These are phyloP conservation scores for Aspergillus ustus DNA, from an alignment of 2,329 filamentous ascomycete genomes.

Conservation along the genomic window DNA sequence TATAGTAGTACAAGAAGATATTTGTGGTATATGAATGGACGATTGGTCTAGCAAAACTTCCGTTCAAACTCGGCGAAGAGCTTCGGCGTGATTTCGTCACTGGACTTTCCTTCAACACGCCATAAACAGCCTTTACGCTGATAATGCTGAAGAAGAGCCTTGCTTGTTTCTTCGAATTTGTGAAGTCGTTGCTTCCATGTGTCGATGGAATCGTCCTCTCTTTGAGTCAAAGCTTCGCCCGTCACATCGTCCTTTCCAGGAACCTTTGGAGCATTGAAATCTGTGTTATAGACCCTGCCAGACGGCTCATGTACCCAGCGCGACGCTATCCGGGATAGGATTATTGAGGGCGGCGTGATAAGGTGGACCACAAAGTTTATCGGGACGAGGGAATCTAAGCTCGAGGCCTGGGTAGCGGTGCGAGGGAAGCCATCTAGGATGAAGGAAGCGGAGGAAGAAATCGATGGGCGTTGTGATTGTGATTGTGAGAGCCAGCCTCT, in stretches of 20 bases:
- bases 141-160: slow-evolving; percentile 86
- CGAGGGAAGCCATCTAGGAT: slow-evolving; percentile 96
- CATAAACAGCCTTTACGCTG: slow-evolving; percentile 80
- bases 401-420: slow-evolving; percentile 77
- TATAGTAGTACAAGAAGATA: slow-evolving; percentile 26
- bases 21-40: slow-evolving; percentile 15
- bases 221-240: slow-evolving; percentile 80
- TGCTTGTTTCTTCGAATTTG: slow-evolving; percentile 86
- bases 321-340: slow-evolving; percentile 85
- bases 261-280: slow-evolving; percentile 84
- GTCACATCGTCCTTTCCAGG: slow-evolving; percentile 86
- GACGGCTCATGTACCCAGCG: slow-evolving; percentile 93
- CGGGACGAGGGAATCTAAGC: slow-evolving; percentile 80
- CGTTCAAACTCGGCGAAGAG: slow-evolving; percentile 80
- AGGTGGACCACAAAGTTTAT: slow-evolving; percentile 93
- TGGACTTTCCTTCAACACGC: slow-evolving; percentile 85
- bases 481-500: slow-evolving; percentile 75
- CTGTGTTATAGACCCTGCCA: slow-evolving; percentile 92
- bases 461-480: slow-evolving; percentile 46
- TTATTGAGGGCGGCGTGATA: slow-evolving; percentile 81
- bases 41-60: slow-evolving; percentile 62
- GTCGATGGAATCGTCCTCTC: slow-evolving; percentile 83
- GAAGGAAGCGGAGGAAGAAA: slow-evolving; percentile 82
- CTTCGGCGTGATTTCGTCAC: slow-evolving; percentile 94
- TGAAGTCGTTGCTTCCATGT: slow-evolving; percentile 80